Conservation (phyloP, 257 asterid species). For the Solanum bulbocastanum region DNA sequence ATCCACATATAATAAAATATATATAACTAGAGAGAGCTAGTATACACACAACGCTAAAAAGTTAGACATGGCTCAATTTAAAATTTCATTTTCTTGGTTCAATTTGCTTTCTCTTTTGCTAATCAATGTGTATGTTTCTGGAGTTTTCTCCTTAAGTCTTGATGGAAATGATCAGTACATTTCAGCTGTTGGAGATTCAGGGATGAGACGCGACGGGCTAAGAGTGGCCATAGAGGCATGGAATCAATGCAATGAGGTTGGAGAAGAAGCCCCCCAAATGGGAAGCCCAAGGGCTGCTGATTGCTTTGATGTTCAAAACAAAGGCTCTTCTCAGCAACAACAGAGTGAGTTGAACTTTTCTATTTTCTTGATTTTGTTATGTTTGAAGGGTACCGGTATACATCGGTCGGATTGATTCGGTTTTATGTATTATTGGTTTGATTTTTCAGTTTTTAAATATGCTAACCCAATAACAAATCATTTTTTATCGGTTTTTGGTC, state of each 20-base stretch:
- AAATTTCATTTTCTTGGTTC: background rate
- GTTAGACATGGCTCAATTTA: constrained; percentile 1
- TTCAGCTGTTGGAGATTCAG: constrained; percentile 76
- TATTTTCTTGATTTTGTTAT: background rate
- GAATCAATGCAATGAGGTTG: constrained; percentile 89
- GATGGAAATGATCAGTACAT: constrained; percentile 10
- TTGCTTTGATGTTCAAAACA: constrained; percentile 50
- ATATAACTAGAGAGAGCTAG: background rate
- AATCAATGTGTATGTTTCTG: constrained; percentile 10
- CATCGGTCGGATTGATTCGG: too few relatives aligned
- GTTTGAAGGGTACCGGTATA: background rate
- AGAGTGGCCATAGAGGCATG: constrained; percentile 88
- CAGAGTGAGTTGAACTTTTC: constrained; percentile 15
- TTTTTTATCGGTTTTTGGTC: too few relatives aligned
- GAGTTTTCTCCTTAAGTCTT: constrained; percentile 1
- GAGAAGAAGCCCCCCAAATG: constrained; percentile 74
- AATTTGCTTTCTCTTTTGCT: constrained; percentile 2
- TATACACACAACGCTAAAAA: background rate
- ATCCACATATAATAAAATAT: background rate
- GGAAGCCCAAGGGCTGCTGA: constrained; percentile 91
- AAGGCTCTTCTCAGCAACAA: constrained; percentile 28
- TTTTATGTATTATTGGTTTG: too few relatives aligned
- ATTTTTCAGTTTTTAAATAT: too few relatives aligned
- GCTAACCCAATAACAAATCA: too few relatives aligned
- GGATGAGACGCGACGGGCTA: constrained; percentile 58